Conservation (phyloP, 208 protist genomes). For the Sergeia podlipaevii region DNA sequence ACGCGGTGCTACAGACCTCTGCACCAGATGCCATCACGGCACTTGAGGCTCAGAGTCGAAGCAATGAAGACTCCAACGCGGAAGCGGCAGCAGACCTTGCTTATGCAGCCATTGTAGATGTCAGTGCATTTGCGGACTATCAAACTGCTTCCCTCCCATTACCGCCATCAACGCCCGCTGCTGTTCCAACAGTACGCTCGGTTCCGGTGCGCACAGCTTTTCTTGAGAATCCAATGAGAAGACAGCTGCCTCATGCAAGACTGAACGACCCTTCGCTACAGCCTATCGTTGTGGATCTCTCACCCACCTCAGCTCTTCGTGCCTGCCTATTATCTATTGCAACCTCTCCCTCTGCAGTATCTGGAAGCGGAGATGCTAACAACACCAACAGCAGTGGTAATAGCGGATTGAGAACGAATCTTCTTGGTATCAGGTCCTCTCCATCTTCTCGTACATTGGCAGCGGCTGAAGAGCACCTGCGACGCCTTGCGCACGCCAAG, state of each 20-base stretch:
- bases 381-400: background rate
- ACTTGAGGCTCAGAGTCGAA: conserved; percentile 2
- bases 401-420: background rate
- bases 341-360: background rate
- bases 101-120: conserved; percentile 29
- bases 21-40: conserved; percentile 50
- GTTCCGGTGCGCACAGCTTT: conserved; percentile 50
- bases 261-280: conserved; percentile 28
- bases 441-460: conserved; percentile 15
- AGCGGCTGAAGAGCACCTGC: conserved; percentile 57
- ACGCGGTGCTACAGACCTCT: conserved; percentile 43
- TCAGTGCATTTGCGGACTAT: conserved; percentile 31
- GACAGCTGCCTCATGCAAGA: background rate
- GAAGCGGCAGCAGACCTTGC: too few relatives aligned
- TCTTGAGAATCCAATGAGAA: conserved; percentile 39
- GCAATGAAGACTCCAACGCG: too few relatives aligned
- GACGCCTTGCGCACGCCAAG: conserved; percentile 46
- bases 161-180: background rate
- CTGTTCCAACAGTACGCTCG: conserved; percentile 9
- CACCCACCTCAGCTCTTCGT: conserved; percentile 32
- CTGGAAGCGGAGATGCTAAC: conserved; percentile 5
- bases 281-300: conserved; percentile 66
- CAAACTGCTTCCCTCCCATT: background rate
- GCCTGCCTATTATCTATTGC: conserved; percentile 22
- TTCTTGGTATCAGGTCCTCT: conserved; percentile 21